phyloP scores from a whole-genome alignment of 164 flowering plant species.

The Tetracentron sinense region DNA sequence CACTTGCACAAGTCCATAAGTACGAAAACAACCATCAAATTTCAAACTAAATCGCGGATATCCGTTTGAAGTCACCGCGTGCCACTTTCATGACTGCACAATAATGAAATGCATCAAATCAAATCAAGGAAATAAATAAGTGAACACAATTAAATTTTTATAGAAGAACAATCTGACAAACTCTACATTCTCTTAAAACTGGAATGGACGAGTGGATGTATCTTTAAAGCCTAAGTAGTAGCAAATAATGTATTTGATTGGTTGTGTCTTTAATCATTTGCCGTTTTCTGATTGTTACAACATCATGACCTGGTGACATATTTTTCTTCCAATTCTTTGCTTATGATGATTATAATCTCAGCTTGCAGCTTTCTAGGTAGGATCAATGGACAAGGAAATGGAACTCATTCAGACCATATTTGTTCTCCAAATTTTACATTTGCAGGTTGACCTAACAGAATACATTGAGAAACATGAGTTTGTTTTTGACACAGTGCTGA shows the following conservation, averaged over 20 bases:
- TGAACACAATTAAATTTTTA: background rate
- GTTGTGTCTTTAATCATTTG: background rate
- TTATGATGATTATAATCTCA: constrained; percentile 2
- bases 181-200: background rate
- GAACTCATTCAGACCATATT: background rate
- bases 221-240: too few relatives aligned
- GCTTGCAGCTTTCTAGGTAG: background rate
- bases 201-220: background rate
- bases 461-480: constrained; percentile 92
- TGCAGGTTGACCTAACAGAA: constrained; percentile 91
- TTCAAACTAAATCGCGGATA: too few relatives aligned
- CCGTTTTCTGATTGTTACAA: background rate
- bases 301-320: background rate
- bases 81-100: too few relatives aligned
- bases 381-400: background rate
- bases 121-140: background rate
- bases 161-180: background rate
- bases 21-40: background rate
- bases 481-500: constrained; percentile 86
- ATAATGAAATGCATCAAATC: too few relatives aligned
- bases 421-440: constrained; percentile 1
- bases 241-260: background rate
- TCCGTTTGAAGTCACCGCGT: too few relatives aligned
- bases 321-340: background rate
- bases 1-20: too few relatives aligned